Base-by-base conservation (phyloP, 805 yeast genomes). In the Candida takata region DNA sequence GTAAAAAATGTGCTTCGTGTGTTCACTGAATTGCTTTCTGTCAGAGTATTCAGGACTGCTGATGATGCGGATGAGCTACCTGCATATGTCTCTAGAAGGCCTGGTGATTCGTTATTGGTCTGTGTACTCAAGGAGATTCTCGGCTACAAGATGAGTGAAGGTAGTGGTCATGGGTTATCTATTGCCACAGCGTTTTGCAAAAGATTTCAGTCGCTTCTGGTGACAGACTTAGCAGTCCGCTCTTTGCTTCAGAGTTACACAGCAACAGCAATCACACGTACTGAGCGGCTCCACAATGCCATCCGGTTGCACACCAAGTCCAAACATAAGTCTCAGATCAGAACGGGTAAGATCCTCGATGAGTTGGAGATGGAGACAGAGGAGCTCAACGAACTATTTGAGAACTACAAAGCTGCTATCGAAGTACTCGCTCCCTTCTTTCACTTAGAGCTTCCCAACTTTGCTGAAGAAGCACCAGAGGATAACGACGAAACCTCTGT, bases 341-440 rank as follows among this genome's bases (percentile, higher is more conserved):
- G 82, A 45, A 75, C 82, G 1, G 95, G 95, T 17, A 73, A 70
- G 42, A 49, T 73, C 17, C 36, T 57, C 12, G 67, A 64, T 32
- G 68, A 64, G 23, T 47, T 58, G 31, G 61, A 62, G 29, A 54
- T 52, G 1, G 68, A 64, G 27, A 45, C 59, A 24, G 62, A 65
- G 12, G 45, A 43, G 11, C 33, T 58, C 8, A 26, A 40, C 1
- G 63, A 62, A n/a, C 37, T 64, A 10, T 66, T 62, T 43, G 74
- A 71, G 24, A 65, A 60, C 37, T 69, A 80, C 42, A 57, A 62
- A 17, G 19, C 54, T 2, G 65, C 68, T 3, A 57, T 73, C 8
- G 67, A 63, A 17, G 47, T 53, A 12, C 61, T 81, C 13, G 63
- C 72, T 2, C 70, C 67, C 3, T 42, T 57, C 2, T 54, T 77